These are phyloP conservation scores for Cryptococcus sp. DNA, from an alignment of 1,284 basidiomycete genomes.

Conservation along the genomic window DNA sequence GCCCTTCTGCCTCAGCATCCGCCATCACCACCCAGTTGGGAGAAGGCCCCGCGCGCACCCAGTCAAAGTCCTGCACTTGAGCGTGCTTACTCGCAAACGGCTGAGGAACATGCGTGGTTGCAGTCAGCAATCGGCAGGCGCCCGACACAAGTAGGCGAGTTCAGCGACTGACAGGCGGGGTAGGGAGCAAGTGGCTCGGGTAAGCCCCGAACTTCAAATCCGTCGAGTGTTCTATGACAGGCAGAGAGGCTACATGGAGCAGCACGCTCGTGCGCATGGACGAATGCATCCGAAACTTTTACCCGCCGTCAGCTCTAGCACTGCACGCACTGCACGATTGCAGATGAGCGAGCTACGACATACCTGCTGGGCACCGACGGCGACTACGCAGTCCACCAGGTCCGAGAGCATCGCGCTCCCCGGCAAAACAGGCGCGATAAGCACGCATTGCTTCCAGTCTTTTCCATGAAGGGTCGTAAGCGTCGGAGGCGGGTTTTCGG, in stretches of 20 bases:
- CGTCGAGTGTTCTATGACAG: constrained; percentile 69
- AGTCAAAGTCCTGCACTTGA: constrained; percentile 72
- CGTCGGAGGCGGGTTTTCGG: background rate
- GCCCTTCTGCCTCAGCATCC: background rate
- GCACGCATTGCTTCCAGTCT: constrained; percentile 56
- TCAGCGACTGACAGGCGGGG: background rate
- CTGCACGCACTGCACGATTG: background rate
- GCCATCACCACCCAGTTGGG: constrained; percentile 62
- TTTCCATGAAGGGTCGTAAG: constrained; percentile 60
- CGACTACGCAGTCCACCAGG: constrained; percentile 59
- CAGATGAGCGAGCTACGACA: constrained; percentile 13
- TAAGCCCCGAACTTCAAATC: constrained; percentile 61
- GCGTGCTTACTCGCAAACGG: constrained; percentile 29
- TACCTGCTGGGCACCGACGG: constrained; percentile 72
- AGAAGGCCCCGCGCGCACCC: constrained; percentile 66
- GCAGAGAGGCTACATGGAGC: constrained; percentile 62
- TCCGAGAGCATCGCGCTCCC: constrained; percentile 70
- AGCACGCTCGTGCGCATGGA: constrained; percentile 62
- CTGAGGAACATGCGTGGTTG: background rate
- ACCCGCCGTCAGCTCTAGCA: background rate
- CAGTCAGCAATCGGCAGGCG: too few relatives aligned
- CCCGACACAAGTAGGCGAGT: too few relatives aligned
- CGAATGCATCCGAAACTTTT: constrained; percentile 74
- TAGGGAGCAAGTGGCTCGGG: constrained; percentile 44
- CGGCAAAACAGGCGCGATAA: constrained; percentile 61